A percentile compares a stretch with the other conserved stretches of the same genome.
These are phyloP conservation scores for Colletotrichum filicis DNA, from an alignment of 2,329 filamentous ascomycete species.

Conservation along the genomic window DNA sequence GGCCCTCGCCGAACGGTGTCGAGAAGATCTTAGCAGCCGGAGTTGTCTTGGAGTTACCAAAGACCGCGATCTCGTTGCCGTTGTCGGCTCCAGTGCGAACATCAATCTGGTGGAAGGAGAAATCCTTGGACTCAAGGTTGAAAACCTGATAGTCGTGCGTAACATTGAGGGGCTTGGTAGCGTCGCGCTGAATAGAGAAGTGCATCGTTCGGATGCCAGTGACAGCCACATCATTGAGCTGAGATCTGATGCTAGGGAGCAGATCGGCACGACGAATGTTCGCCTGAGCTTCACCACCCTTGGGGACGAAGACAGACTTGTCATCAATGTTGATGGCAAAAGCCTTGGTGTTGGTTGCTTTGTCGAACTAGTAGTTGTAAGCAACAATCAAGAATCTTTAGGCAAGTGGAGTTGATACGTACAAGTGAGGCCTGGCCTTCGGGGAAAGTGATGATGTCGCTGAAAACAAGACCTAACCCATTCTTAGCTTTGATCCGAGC, in stretches of 20 bases:
- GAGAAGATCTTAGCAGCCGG: slow-evolving; percentile 30
- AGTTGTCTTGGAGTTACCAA: slow-evolving; percentile 30
- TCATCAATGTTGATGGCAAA: slow-evolving; percentile 43
- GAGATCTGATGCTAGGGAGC: slow-evolving; percentile 49
- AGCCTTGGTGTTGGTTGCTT: slow-evolving; percentile 35
- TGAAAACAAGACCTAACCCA: slow-evolving; percentile 28
- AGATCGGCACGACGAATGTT: slow-evolving; percentile 59
- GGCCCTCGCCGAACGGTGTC: slow-evolving; percentile 30
- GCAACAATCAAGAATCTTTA: background rate
- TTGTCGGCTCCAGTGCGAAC: slow-evolving; percentile 46
- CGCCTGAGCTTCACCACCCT: slow-evolving; percentile 48
- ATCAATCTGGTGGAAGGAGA: slow-evolving; percentile 33
- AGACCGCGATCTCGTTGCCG: slow-evolving; percentile 42
- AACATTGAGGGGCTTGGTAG: slow-evolving; percentile 52
- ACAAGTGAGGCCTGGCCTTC: slow-evolving; percentile 29
- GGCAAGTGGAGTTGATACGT: background rate
- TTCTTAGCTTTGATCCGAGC: background rate
- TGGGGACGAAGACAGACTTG: slow-evolving; percentile 54
- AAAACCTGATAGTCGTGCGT: slow-evolving; percentile 56
- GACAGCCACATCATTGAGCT: slow-evolving; percentile 50
- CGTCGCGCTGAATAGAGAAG: slow-evolving; percentile 55
- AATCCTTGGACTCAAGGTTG: slow-evolving; percentile 36
- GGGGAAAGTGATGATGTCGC: slow-evolving; percentile 35
- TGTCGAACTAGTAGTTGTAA: slow-evolving; percentile 29
- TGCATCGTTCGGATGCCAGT: slow-evolving; percentile 57